These are phyloP conservation scores for Ustilago bromivora DNA, from an alignment of 1,284 basidiomycete species.

Conservation along the genomic window DNA sequence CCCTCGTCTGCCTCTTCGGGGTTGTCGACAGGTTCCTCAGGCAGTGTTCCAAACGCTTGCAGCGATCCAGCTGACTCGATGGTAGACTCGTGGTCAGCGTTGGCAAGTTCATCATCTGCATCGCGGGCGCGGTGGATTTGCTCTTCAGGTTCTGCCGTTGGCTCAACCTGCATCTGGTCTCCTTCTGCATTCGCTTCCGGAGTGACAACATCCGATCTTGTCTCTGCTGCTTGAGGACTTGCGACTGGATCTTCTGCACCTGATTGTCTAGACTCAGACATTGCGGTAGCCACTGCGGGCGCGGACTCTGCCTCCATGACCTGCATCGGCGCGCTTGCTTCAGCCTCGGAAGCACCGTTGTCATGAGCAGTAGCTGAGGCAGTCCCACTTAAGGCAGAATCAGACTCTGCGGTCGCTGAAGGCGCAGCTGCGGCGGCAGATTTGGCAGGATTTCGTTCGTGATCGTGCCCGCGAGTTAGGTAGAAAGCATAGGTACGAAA, in stretches of 20 bases:
- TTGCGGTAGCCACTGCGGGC: neutral
- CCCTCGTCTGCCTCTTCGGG: neutral
- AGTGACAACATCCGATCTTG: neutral
- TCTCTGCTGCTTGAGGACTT: neutral
- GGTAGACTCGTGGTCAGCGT: neutral
- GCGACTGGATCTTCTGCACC: neutral
- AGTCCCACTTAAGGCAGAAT: too few species aligned
- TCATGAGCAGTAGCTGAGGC: neutral
- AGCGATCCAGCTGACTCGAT: conserved; percentile 20
- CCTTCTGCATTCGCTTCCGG: neutral
- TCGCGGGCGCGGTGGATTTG: neutral
- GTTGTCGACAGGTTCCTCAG: conserved; percentile 12
- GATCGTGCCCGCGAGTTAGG: neutral
- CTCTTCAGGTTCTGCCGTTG: neutral
- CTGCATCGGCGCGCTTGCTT: neutral
- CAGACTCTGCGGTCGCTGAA: too few species aligned
- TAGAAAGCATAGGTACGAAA: conserved; percentile 6
- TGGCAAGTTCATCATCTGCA: neutral
- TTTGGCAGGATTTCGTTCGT: neutral
- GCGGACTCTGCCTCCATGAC: neutral
- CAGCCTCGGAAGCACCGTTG: neutral
- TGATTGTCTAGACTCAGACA: neutral
- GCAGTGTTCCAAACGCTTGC: conserved; percentile 32
- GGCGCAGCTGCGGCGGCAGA: neutral
- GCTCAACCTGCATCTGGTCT: neutral